phyloP scores from a whole-genome alignment of 208 protist species.

The Leishmania martiniquensis region DNA sequence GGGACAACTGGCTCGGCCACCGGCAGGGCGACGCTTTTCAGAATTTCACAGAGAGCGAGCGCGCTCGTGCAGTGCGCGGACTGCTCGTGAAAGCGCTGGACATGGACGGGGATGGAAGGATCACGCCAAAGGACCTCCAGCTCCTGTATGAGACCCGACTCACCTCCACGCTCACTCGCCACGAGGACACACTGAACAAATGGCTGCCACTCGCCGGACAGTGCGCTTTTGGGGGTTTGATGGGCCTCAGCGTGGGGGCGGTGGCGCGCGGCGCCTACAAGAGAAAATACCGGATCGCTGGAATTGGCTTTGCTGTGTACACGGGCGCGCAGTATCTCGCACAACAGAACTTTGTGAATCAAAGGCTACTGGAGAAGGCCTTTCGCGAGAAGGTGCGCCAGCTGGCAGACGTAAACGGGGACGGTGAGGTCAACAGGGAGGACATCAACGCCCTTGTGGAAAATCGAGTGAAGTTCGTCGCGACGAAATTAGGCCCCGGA shows the following conservation, averaged over 20 bases:
- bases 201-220: conserved; percentile 58
- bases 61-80: conserved; percentile 29
- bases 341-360: conserved; percentile 68
- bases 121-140: conserved; percentile 70
- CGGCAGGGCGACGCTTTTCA: conserved; percentile 39
- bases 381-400: conserved; percentile 57
- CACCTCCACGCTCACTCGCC: conserved; percentile 26
- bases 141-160: conserved; percentile 65
- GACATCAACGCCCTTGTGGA: conserved; percentile 57
- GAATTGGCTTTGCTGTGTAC: conserved; percentile 40
- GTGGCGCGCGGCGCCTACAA: conserved; percentile 49
- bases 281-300: conserved; percentile 44
- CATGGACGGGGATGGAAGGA: conserved; percentile 66
- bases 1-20: conserved; percentile 35
- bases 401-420: conserved; percentile 57
- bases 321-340: conserved; percentile 58
- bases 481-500: conserved; percentile 64
- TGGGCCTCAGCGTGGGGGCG: conserved; percentile 41
- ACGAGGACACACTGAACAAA: conserved; percentile 42
- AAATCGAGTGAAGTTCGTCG: conserved; percentile 25
- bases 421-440: conserved; percentile 55
- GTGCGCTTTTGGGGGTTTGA: conserved; percentile 45
- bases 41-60: conserved; percentile 35
- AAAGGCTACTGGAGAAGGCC: conserved; percentile 38
- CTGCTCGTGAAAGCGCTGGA: conserved; percentile 45